Base-by-base conservation (phyloP, 331 rosid species). In the Malus hybrid region DNA sequence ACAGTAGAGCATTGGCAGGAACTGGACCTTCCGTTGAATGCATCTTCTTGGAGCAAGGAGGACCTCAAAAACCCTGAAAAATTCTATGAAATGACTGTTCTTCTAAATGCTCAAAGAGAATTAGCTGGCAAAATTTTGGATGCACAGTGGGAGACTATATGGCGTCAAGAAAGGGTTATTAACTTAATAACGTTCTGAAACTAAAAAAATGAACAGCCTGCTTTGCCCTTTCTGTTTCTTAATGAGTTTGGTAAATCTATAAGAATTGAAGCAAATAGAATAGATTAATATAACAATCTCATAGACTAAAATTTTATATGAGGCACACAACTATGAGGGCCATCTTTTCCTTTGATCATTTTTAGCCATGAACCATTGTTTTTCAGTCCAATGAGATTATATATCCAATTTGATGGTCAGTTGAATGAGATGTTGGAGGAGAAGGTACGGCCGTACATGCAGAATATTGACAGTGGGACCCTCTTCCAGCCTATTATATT, bases 71-170 rank as follows among this genome's bases (percentile, higher is more conserved):
- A 92, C 79, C 93, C 97, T 5, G 90, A 84, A 32, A 94, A 90
- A 52, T 84, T 92, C 65, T 80, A 86, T 70, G 99, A 94, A 82
- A 94, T 94, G 97, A 90, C 95, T 22, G 78, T 94, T 75, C 97
- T 94, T 88, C 92, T 92, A 68, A 94, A 90, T 66, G 99, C 97
- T 61, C 97, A 94, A 83, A 84, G 96, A 87, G 97, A 94, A 83
- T 85, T 94, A 32, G 87, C 91, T 69, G 96, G 90, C 79, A 88
- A 94, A 83, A 87, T 94, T 72, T 82, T 88, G 90, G 95, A 94
- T 79, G 81, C 93, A 12, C 96, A 87, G 71, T 92, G 97, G 99
- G 93, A 90, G 83, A 85, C 90, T 60, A 82, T 86, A 82, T 92
- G 99, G 99, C 96, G 93, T 22, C 91, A 94, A 81, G 96, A 87